Evolutionary conservation across 2,329 filamentous ascomycete species (phyloP).

Genomic region (Colletotrichum gigasporum): DNA sequence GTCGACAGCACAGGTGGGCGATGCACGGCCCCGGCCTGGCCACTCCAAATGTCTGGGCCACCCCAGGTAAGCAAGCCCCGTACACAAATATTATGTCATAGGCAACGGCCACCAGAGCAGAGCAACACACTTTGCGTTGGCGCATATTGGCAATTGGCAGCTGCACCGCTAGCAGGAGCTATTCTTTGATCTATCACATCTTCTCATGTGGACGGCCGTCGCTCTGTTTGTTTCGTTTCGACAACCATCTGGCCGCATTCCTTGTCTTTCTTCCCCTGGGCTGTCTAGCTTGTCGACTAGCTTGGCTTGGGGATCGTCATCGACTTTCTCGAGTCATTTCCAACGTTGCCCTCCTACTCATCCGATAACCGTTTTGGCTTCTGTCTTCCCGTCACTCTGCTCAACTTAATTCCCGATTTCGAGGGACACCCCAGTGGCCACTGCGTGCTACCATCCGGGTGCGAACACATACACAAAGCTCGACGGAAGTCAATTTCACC

Average conservation of each 20-base stretch:
- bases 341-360: background rate
- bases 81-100: conserved; percentile 30
- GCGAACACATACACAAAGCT: conserved; percentile 3
- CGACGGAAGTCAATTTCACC: background rate
- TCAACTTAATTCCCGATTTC: background rate
- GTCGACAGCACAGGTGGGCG: conserved; percentile 2
- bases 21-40: background rate
- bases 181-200: background rate
- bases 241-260: background rate
- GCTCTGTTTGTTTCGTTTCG: background rate
- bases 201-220: conserved; percentile 9
- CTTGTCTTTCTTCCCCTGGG: background rate
- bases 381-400: conserved; percentile 17
- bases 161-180: background rate
- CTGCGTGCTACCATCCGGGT: conserved; percentile 13
- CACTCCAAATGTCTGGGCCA: conserved; percentile 18
- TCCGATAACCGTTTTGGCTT: conserved; percentile 20
- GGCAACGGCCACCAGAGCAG: no score
- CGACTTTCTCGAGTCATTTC: background rate
- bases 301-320: conserved; percentile 17
- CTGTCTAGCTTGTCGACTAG: background rate
- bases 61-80: background rate
- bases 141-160: background rate
- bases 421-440: background rate
- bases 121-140: background rate